Base-by-base conservation (phyloP, 352 stramenopile species). In the Phytophthora chlamydospora region DNA sequence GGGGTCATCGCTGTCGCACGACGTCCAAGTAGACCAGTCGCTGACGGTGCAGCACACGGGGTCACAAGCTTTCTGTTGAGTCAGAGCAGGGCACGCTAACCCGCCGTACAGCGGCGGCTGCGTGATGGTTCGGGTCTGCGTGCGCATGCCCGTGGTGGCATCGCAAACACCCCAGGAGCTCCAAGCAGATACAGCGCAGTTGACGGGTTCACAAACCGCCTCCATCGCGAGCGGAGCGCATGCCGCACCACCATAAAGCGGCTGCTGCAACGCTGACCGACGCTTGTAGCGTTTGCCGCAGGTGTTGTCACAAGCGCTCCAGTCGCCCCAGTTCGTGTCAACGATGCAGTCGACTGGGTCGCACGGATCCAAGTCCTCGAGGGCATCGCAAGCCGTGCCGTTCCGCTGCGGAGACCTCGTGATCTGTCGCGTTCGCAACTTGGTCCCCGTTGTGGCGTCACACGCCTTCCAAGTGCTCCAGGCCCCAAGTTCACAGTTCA, bases 1-100 rank as follows among this genome's bases (percentile, higher is more conserved):
- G 6, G 73, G 66, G 21, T 83, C 78, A 29, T 83, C 69, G n/a
- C 62, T 73, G 19, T 88, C 76, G 32, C 82, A 91, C 11, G 63
- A 72, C 1, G 62, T 83, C 79, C 80, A 91, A 0, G 60, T 34
- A 0, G 57, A 75, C 77, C 77, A 91, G 17, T 77, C 60, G 2
- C 65, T 44, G 1, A 87, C 50, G 0, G 29, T 45, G 45, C 82
- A 91, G 24, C 56, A 17, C 5, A 88, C 63, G 0, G 82, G 73
- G 13, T 85, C 69, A 42, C 82, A 89, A 0, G 56, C 39, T 36
- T 76, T 84, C 12, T 78, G 66, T 34, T 90, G 75, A 5, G 27
- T 45, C 27, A 87, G 35, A 0, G 49, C 51, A 10, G 35, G 46
- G 35, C 79, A 91, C 3, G 51, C 12, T 3, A 79, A 35, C 1